Conservation (phyloP, 179 eudicot genomes). For the Camellia oleifera region DNA sequence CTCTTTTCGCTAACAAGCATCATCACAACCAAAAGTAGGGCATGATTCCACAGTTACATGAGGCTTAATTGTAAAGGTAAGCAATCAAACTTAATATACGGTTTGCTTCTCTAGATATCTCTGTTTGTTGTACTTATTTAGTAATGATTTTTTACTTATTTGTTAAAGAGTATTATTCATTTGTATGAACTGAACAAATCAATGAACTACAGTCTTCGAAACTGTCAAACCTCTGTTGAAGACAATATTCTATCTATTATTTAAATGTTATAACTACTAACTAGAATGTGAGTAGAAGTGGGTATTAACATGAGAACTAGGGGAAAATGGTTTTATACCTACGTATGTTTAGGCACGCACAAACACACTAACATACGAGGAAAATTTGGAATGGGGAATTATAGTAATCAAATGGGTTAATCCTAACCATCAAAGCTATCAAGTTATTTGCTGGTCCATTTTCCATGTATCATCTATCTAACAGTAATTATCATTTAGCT, state of each 20-base stretch:
- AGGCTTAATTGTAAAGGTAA: no score
- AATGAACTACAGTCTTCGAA: not conserved
- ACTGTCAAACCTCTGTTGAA: not conserved
- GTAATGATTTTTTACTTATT: not conserved
- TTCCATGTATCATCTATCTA: no score
- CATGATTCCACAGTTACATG: no score
- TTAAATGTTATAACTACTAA: not conserved
- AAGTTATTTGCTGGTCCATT: not conserved
- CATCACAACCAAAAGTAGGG: no score
- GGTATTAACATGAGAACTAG: no score
- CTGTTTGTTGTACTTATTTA: no score
- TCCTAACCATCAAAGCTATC: not conserved
- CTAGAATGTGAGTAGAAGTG: no score
- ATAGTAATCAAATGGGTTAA: not conserved
- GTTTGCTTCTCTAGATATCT: no score
- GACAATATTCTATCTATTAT: not conserved
- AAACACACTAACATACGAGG: not conserved
- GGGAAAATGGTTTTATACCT: not conserved
- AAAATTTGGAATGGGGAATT: not conserved
- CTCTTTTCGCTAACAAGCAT: no score
- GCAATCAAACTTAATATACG: not conserved
- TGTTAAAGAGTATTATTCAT: not conserved
- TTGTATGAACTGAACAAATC: not conserved
- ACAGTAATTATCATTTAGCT: not conserved
- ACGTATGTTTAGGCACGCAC: not conserved